Evolutionary conservation across 225 moss, liverwort and hornwort species (phyloP), one percentile per base, ranked within the genome.

Genomic region (Asterella californica): DNA sequence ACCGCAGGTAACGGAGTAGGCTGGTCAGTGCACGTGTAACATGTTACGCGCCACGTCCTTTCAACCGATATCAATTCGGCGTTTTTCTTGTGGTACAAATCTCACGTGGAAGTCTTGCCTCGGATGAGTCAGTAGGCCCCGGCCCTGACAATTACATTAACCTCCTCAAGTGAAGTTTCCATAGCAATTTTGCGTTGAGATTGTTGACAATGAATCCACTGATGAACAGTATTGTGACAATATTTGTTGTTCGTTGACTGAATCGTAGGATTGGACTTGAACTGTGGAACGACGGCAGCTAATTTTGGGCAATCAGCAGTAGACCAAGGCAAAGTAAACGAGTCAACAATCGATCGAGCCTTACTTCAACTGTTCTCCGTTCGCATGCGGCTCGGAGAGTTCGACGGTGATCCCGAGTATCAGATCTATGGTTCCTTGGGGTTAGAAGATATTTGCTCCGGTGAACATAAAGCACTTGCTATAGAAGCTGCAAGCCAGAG

Each of bases 401-500:
- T 87, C 30, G 84, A 87, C 15, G 87, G 87, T n/a, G 76, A 87
- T 48, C 87, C 84, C 2, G 46, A 72, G 38, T 2, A 70, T 74
- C 87, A 87, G 71, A 76, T 79, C 9, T 87, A 87, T 62, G 87
- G 87, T 19, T 81, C 83, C 27, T 72, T 87, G 30, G 82, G 79
- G 21, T 21, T 60, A 47, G 64, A 76, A 32, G 63, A 82, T 47
- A 82, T 87, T 79, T 86, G 86, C 65, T 78, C 83, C 0, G 33
- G 74, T 9, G 55, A 70, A 46, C 83, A 86, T 74, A 80, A 81
- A 79, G 72, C 70, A 47, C 63, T 86, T 75, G 86, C 86, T 69
- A 36, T 83, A 4, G 86, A 86, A 79, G 86, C 86, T 62, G 86
- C 86, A 15, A 30, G 78, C 53, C 86, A 86, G 79, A 81, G 86